A percentile compares a stretch with the other conserved stretches of the same genome.
Evolutionary conservation across 495 filamentous ascomycete genomes (phyloP).

Genomic region (Hypoxylon subgilvum): DNA sequence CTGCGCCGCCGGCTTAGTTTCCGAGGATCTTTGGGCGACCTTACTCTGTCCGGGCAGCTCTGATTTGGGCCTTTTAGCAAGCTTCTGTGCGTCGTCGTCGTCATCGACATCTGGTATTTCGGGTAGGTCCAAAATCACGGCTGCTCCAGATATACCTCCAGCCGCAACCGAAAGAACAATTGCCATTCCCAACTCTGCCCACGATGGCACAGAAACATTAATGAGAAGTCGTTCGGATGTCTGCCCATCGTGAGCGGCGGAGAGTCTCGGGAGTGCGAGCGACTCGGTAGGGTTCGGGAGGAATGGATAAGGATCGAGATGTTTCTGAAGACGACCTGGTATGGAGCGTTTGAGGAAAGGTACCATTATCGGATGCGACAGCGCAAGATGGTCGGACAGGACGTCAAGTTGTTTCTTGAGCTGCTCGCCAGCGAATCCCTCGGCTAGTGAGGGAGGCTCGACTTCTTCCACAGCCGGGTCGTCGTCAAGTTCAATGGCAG

Average conservation of each 20-base stretch:
- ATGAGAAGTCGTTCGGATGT: slow-evolving; percentile 58
- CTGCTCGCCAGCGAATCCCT: slow-evolving; percentile 80
- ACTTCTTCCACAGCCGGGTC: slow-evolving; percentile 70
- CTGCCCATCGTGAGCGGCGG: slow-evolving; percentile 52
- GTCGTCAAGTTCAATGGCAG: slow-evolving; percentile 86
- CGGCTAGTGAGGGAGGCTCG: slow-evolving; percentile 81
- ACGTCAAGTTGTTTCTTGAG: slow-evolving; percentile 69
- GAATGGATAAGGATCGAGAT: slow-evolving; percentile 78
- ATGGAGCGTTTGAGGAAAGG: slow-evolving; percentile 67
- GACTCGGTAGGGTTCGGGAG: slow-evolving; percentile 63
- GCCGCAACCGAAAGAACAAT: slow-evolving; percentile 42
- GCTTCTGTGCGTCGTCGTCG: slow-evolving; percentile 47
- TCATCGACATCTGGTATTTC: slow-evolving; percentile 42
- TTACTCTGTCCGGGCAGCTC: slow-evolving; percentile 22
- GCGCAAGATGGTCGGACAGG: slow-evolving; percentile 73
- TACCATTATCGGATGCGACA: slow-evolving; percentile 70
- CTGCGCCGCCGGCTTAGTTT: slow-evolving; percentile 11
- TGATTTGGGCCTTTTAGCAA: slow-evolving; percentile 39
- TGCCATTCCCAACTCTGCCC: slow-evolving; percentile 51
- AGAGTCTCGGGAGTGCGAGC: slow-evolving; percentile 32
- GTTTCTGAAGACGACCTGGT: slow-evolving; percentile 65
- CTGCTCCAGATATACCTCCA: slow-evolving; percentile 42
- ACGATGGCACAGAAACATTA: slow-evolving; percentile 42
- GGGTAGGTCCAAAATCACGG: slow-evolving; percentile 46
- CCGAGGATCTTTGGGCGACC: neutral